Conservation (phyloP, 345 rosid species). For the Citrus hindsii region DNA sequence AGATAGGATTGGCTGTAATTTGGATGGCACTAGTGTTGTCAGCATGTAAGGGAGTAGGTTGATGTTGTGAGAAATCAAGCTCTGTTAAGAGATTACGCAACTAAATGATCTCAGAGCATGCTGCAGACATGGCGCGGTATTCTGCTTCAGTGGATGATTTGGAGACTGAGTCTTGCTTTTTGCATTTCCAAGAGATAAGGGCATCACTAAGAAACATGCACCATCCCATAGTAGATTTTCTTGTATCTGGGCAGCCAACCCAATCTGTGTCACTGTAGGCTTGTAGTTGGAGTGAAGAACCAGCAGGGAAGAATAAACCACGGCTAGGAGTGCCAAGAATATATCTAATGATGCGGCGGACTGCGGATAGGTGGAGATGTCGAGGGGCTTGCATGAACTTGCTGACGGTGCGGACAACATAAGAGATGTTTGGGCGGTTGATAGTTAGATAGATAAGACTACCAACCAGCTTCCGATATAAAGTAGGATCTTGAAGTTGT, state of each 20-base stretch:
- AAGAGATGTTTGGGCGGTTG: not conserved
- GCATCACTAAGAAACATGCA: not conserved
- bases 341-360: not conserved
- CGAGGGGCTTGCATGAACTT: not conserved
- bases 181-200: not conserved
- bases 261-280: not conserved
- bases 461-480: not conserved
- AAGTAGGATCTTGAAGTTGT: not conserved
- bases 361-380: not conserved
- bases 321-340: not conserved
- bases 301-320: not conserved
- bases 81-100: not conserved
- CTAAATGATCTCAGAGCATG: not conserved
- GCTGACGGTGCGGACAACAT: not conserved
- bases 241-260: not conserved
- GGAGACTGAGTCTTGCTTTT: not conserved
- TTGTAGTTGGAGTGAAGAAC: not conserved
- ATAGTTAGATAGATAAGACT: not conserved
- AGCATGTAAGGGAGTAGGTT: not conserved
- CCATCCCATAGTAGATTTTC: not conserved
- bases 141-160: not conserved
- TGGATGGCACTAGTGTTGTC: slow-evolving; percentile 4
- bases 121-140: not conserved
- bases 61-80: not conserved
- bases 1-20: not conserved